Percentiles rank a stretch among this genome's conserved stretches.
These are phyloP conservation scores for Apiotrichum veenhuisii DNA, from an alignment of 1,284 basidiomycete species.

Conservation along the genomic window DNA sequence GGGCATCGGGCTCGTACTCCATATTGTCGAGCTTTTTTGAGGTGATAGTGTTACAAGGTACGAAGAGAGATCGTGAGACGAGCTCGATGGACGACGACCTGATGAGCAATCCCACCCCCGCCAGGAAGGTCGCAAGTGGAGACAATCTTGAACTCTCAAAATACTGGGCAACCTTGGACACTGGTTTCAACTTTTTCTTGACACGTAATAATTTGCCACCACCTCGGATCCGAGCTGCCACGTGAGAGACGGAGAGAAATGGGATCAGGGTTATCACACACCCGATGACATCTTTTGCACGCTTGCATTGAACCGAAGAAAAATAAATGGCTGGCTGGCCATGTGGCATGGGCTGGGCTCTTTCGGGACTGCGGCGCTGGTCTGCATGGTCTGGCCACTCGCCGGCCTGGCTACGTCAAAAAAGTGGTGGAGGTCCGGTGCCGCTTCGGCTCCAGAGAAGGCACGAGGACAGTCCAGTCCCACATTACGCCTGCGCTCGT, in stretches of 20 bases:
- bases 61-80: background rate
- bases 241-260: background rate
- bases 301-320: no score
- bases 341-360: no score
- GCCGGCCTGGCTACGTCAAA: no score
- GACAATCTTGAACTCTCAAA: background rate
- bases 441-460: no score
- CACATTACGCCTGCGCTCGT: no score
- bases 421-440: no score
- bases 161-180: background rate
- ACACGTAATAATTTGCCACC: slow-evolving; percentile 1
- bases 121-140: background rate
- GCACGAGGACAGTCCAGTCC: no score
- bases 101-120: background rate
- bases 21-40: slow-evolving; percentile 18
- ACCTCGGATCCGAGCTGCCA: background rate
- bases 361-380: no score
- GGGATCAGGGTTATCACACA: slow-evolving; percentile 1
- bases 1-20: slow-evolving; percentile 46
- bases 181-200: background rate
- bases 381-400: no score
- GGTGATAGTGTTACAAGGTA: background rate
- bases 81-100: background rate
- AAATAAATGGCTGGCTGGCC: no score
- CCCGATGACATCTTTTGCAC: no score